phyloP scores from a whole-genome alignment of 306 rosid genomes.

The Prosopis cineraria region DNA sequence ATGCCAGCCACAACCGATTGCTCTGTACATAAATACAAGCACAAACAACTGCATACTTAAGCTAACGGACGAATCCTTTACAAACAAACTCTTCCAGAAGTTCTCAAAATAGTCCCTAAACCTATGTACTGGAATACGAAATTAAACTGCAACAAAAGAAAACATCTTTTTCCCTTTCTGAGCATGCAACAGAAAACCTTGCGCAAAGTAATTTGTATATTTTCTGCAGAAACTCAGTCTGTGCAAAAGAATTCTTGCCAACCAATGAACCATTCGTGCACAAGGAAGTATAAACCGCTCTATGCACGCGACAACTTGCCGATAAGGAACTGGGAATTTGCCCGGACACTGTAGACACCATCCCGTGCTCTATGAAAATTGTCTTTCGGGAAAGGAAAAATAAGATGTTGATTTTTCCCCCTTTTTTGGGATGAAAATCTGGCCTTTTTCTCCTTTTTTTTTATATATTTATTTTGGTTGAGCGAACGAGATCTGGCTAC shows the following conservation, averaged over 20 bases:
- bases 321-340: slow-evolving; percentile 36
- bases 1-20: slow-evolving; percentile 48
- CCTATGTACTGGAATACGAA: slow-evolving; percentile 39
- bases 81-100: slow-evolving; percentile 49
- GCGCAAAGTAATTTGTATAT: slow-evolving; percentile 38
- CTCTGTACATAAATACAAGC: slow-evolving; percentile 67
- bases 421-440: neutral
- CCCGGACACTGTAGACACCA: slow-evolving; percentile 48
- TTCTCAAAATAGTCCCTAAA: slow-evolving; percentile 41
- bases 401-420: neutral
- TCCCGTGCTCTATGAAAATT: slow-evolving; percentile 40
- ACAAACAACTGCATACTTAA: slow-evolving; percentile 45
- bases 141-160: slow-evolving; percentile 42
- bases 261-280: slow-evolving; percentile 55
- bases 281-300: slow-evolving; percentile 45
- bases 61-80: slow-evolving; percentile 50
- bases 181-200: slow-evolving; percentile 41
- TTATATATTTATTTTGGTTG: no score
- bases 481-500: slow-evolving; percentile 10
- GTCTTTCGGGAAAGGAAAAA: slow-evolving; percentile 35
- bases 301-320: slow-evolving; percentile 28
- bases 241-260: slow-evolving; percentile 61
- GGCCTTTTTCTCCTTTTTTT: neutral
- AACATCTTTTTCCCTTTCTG: neutral
- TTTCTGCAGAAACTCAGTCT: slow-evolving; percentile 31